These are phyloP conservation scores for Pleurotus salmoneostramineus DNA, from an alignment of 768 basidiomycete genomes.

Conservation along the genomic window DNA sequence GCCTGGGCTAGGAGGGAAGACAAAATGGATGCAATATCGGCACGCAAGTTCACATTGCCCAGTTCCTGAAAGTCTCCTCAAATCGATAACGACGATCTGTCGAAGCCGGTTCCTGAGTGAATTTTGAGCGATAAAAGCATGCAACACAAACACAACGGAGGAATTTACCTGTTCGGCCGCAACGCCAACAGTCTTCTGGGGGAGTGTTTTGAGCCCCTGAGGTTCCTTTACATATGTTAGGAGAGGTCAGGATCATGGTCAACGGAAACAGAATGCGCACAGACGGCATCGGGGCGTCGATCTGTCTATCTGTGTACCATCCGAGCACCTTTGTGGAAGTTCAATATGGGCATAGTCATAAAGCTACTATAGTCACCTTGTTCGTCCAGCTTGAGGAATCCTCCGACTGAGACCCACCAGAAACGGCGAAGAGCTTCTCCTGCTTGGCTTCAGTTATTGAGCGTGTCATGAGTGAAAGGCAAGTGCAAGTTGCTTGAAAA, in stretches of 20 bases:
- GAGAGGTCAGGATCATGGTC: no score
- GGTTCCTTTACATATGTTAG: neutral
- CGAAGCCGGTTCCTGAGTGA: no score
- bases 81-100: conserved; percentile 9
- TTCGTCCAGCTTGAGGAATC: conserved; percentile 8
- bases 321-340: neutral
- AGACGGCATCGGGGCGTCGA: neutral
- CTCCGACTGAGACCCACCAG: conserved; percentile 15
- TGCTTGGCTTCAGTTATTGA: conserved; percentile 1
- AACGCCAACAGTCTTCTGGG: neutral
- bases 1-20: no score
- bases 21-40: neutral
- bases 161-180: neutral
- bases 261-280: neutral
- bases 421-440: conserved; percentile 15
- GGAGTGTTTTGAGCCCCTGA: neutral
- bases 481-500: neutral
- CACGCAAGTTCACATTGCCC: neutral
- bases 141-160: no score
- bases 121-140: no score
- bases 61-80: conserved; percentile 12
- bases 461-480: neutral
- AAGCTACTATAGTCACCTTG: conserved; percentile 12
- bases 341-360: no score
- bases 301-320: conserved; percentile 6